phyloP scores from a whole-genome alignment of 73 alveolate species.

The Paramecium caudatum region DNA sequence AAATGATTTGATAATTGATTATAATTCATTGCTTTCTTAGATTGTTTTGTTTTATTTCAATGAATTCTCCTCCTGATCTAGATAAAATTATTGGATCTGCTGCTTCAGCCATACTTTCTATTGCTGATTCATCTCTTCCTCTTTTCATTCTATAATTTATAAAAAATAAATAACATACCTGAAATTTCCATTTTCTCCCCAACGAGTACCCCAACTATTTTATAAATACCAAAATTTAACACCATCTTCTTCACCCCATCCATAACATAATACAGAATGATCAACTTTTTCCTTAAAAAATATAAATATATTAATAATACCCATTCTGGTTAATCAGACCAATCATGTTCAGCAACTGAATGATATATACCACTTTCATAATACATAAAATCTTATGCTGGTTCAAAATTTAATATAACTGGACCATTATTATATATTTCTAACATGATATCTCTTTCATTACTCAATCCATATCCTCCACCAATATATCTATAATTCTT shows the following conservation, averaged over 20 bases:
- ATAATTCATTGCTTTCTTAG: background rate
- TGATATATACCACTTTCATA: constrained; percentile 76
- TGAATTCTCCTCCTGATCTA: constrained; percentile 37
- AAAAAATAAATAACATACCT: background rate
- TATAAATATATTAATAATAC: background rate
- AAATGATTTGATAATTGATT: constrained; percentile 36
- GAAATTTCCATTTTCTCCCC: constrained; percentile 77
- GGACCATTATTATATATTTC: constrained; percentile 74
- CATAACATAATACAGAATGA: constrained; percentile 76
- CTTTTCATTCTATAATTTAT: constrained; percentile 69
- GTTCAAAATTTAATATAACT: constrained; percentile 72
- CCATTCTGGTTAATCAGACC: constrained; percentile 73
- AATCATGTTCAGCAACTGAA: constrained; percentile 71
- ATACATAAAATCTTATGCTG: constrained; percentile 75
- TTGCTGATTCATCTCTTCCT: constrained; percentile 75
- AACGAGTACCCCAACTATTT: constrained; percentile 73
- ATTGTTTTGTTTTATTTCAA: background rate
- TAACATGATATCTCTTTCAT: constrained; percentile 76
- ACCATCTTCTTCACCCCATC: constrained; percentile 78
- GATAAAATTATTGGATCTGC: constrained; percentile 56
- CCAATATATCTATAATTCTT: constrained; percentile 75
- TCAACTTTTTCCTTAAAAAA: constrained; percentile 72
- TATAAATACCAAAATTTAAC: constrained; percentile 71
- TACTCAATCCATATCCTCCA: constrained; percentile 74
- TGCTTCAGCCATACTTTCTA: constrained; percentile 71